Evolutionary conservation across 306 rosid genomes (phyloP).

Genomic region (Rosa lucieae): DNA sequence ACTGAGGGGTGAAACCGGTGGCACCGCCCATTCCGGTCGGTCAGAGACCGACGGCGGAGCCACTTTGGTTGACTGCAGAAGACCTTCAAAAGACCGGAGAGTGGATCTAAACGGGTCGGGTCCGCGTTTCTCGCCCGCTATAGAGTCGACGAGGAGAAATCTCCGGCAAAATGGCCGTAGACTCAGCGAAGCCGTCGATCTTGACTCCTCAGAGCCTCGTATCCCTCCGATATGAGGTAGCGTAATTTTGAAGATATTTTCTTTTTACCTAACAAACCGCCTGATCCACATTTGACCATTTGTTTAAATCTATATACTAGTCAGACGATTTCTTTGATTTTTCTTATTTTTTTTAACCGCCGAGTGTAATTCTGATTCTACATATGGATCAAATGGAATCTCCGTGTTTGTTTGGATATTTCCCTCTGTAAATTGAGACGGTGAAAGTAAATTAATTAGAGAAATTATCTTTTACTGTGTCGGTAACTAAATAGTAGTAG

Average conservation of each 20-base stretch:
- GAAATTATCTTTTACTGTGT: neutral
- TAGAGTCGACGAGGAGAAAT: conserved; percentile 6
- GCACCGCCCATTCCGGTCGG: conserved; percentile 20
- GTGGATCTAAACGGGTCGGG: conserved; percentile 1
- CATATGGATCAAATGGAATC: neutral
- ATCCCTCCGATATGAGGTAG: conserved; percentile 24
- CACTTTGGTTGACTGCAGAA: conserved; percentile 16
- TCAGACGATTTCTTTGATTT: conserved; percentile 10
- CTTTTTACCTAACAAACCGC: conserved; percentile 30
- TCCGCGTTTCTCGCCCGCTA: neutral
- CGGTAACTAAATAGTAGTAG: neutral
- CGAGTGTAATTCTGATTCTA: conserved; percentile 3
- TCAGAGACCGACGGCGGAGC: conserved; percentile 26
- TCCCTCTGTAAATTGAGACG: neutral
- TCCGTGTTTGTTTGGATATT: neutral
- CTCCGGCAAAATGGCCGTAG: conserved; percentile 7
- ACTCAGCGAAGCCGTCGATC: conserved; percentile 33
- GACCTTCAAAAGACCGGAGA: conserved; percentile 22
- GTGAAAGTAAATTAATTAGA: neutral
- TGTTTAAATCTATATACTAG: conserved; percentile 22
- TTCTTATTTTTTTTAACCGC: neutral
- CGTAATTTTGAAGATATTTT: neutral
- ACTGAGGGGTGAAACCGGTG: conserved; percentile 12
- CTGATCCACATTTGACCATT: conserved; percentile 31
- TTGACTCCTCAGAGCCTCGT: conserved; percentile 10